A percentile compares a stretch with the other conserved stretches of the same genome.
Evolutionary conservation across 139 green algal genomes (phyloP).

Genomic region (Chlamydomonas eustigma): DNA sequence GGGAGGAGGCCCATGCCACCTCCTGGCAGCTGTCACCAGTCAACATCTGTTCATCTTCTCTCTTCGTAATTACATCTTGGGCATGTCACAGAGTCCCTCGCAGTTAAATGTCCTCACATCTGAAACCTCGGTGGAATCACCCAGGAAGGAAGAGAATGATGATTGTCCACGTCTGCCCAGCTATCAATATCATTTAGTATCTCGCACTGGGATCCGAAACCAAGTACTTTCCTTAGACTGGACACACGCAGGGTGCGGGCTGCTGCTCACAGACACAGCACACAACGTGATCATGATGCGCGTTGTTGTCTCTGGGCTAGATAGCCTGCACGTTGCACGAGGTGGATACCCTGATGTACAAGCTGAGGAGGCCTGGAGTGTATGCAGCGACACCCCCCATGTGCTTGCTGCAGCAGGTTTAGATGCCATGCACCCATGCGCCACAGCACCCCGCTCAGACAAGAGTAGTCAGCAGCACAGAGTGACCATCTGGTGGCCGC

Average conservation of each 20-base stretch:
- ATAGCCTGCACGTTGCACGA: neutral
- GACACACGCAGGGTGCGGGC: slow-evolving; percentile 40
- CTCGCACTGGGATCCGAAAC: slow-evolving; percentile 15
- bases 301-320: neutral
- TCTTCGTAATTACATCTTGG: slow-evolving; percentile 24
- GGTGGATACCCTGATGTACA: slow-evolving; percentile 6
- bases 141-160: too few relatives aligned
- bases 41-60: slow-evolving; percentile 39
- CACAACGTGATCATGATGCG: slow-evolving; percentile 46
- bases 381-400: neutral
- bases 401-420: slow-evolving; percentile 36
- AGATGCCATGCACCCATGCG: slow-evolving; percentile 30
- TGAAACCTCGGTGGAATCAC: too few relatives aligned
- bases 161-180: slow-evolving; percentile 24
- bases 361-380: neutral
- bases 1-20: slow-evolving; percentile 30
- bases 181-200: slow-evolving; percentile 17
- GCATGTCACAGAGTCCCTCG: neutral
- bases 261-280: slow-evolving; percentile 36
- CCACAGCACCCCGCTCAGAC: slow-evolving; percentile 27
- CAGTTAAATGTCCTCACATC: too few relatives aligned
- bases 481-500: slow-evolving; percentile 55
- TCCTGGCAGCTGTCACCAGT: slow-evolving; percentile 32
- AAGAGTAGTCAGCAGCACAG: slow-evolving; percentile 20
- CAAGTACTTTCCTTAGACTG: slow-evolving; percentile 30